phyloP scores from a whole-genome alignment of 2,329 filamentous ascomycete species.

The Ilyonectria mors-panacis region DNA sequence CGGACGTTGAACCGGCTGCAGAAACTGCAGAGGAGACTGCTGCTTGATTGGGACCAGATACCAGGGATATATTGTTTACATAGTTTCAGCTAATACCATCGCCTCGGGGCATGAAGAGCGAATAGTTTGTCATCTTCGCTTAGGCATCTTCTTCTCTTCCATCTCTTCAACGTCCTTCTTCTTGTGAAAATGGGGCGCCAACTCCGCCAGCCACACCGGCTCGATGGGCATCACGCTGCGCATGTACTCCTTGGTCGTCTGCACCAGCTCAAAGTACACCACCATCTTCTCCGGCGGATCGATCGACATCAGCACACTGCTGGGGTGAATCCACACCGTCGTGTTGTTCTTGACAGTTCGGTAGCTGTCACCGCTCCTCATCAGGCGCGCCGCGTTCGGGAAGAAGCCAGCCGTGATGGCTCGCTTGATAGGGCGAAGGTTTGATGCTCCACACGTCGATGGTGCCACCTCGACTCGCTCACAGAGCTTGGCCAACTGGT shows the following conservation, averaged over 20 bases:
- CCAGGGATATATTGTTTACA: conserved; percentile 7
- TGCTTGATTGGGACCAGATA: conserved; percentile 12
- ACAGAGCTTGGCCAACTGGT: conserved; percentile 92
- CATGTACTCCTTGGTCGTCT: conserved; percentile 94
- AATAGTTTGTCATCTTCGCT: conserved; percentile 44
- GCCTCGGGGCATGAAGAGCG: conserved; percentile 4
- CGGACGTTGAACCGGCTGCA: conserved; percentile 14
- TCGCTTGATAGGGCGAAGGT: conserved; percentile 84
- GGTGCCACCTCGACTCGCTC: conserved; percentile 90
- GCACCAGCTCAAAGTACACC: conserved; percentile 87
- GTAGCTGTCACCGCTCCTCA: conserved; percentile 89
- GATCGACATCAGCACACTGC: conserved; percentile 82
- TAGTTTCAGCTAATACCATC: conserved; percentile 21
- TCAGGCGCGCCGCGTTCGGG: conserved; percentile 88
- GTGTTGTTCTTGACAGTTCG: conserved; percentile 92
- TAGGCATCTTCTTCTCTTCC: conserved; percentile 78
- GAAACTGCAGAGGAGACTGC: neutral
- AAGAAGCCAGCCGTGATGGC: conserved; percentile 95
- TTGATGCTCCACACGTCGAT: conserved; percentile 77
- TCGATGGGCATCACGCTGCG: conserved; percentile 88
- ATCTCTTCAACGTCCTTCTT: conserved; percentile 88
- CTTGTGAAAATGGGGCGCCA: conserved; percentile 96
- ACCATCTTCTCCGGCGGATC: conserved; percentile 86
- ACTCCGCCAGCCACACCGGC: conserved; percentile 86
- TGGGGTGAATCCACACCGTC: conserved; percentile 93